These are phyloP conservation scores for Boletus rubroflammeus DNA, from an alignment of 768 basidiomycete species.

Conservation along the genomic window DNA sequence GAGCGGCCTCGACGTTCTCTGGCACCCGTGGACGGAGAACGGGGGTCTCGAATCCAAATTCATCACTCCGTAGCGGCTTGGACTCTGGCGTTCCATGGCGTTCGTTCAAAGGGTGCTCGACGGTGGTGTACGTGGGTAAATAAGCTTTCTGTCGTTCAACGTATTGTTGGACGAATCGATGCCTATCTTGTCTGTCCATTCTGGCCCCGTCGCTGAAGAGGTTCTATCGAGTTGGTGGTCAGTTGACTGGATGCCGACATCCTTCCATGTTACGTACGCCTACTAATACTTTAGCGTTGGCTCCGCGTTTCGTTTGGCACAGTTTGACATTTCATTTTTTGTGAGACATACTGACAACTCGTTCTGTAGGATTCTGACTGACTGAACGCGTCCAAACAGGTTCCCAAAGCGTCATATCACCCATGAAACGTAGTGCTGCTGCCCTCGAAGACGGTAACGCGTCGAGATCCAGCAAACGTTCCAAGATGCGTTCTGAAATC, in stretches of 20 bases:
- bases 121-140: slow-evolving; percentile 38
- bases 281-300: too few relatives aligned
- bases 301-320: neutral
- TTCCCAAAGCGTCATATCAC: neutral
- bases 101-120: slow-evolving; percentile 33
- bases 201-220: neutral
- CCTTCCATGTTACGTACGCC: slow-evolving; percentile 6
- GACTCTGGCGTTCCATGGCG: slow-evolving; percentile 11
- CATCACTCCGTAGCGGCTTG: slow-evolving; percentile 8
- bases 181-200: slow-evolving; percentile 36
- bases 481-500: slow-evolving; percentile 20
- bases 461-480: slow-evolving; percentile 22
- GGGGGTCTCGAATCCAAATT: slow-evolving; percentile 51
- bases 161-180: slow-evolving; percentile 43
- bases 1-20: slow-evolving; percentile 9
- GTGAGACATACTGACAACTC: neutral
- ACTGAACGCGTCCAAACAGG: neutral
- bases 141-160: slow-evolving; percentile 47
- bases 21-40: slow-evolving; percentile 47
- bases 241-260: neutral
- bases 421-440: slow-evolving; percentile 23
- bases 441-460: slow-evolving; percentile 6
- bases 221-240: too few relatives aligned
- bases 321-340: slow-evolving; percentile 3
- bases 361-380: neutral